Base-by-base conservation (phyloP, 768 basidiomycete species). In the Pluteus cervinus region DNA sequence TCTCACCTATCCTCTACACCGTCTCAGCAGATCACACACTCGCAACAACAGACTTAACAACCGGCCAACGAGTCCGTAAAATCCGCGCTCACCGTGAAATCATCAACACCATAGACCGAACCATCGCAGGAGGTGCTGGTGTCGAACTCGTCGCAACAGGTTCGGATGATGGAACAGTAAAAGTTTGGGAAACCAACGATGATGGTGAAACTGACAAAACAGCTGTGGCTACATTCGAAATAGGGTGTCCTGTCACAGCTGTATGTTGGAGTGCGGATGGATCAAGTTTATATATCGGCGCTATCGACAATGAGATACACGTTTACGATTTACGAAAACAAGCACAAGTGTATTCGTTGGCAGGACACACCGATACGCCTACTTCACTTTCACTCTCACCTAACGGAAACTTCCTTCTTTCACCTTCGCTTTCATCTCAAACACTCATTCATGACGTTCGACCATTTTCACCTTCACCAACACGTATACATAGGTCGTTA, bases 181-280 rank as follows among this genome's bases (percentile, higher is more conserved):
- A 86, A 37, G 68, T 97, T 3, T 99, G 92, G 92, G 89, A 93
- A 44, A 88, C 86, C 5, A 78, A 81, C 0, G 81, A 83, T 11
- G 87, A 88, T 4, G 76, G 73, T 5, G 52, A 53, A 2, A n/a
- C n/a, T n/a, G n/a, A n/a, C n/a, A 94, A 90, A 58, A 65, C 76
- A 2, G 69, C 85, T 12, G 78, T 96, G 11, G 81, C 82, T 8
- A 79, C 81, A 32, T 86, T 92, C 46, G 84, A 90, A 37, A 46
- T 90, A 12, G 88, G 88, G 4, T 91, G 86, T 53, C 93, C 96
- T 0, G 86, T 91, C 21, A 99, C 94, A 10, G 71, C 84, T 1
- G 93, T 93, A 0, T 84, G 82, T 49, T 98, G 87, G 92, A 85
- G 86, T 56, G 79, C 78, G 14, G 96, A 99, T 53, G 96, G 90